Conservation (phyloP, 2,329 filamentous ascomycete genomes). For the Diaporthe citrichinensis region DNA sequence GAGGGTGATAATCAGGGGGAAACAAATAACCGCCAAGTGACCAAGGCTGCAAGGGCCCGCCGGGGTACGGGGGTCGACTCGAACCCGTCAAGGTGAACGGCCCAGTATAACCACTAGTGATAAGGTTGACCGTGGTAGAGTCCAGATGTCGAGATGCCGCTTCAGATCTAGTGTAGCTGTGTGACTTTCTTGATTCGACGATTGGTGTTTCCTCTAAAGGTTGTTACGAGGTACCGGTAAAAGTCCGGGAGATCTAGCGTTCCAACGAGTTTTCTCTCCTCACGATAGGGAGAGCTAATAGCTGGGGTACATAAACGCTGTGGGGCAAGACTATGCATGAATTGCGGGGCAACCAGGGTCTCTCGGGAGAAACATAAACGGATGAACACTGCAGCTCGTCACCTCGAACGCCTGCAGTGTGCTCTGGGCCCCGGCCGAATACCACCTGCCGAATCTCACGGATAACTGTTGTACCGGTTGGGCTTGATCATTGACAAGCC, state of each 20-base stretch:
- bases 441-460: background rate
- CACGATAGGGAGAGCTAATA: background rate
- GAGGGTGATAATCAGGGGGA: slow-evolving; percentile 19
- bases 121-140: background rate
- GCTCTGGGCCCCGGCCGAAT: background rate
- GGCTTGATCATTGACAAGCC: too few species aligned
- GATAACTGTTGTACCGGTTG: background rate
- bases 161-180: slow-evolving; percentile 12
- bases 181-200: slow-evolving; percentile 9
- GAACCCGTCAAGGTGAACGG: background rate
- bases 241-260: background rate
- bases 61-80: slow-evolving; percentile 3
- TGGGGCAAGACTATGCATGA: slow-evolving; percentile 14
- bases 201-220: background rate
- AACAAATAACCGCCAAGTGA: slow-evolving; percentile 27
- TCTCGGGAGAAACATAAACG: background rate
- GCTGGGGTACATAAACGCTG: slow-evolving; percentile 9
- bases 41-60: background rate
- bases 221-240: background rate
- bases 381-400: background rate
- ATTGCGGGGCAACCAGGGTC: slow-evolving; percentile 3
- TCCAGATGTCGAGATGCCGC: background rate
- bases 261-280: background rate
- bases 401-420: too few species aligned
- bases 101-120: background rate